Evolutionary conservation across 176 grass and related monocot genomes (phyloP).

Genomic region (Hsuehochloa calcarea): DNA sequence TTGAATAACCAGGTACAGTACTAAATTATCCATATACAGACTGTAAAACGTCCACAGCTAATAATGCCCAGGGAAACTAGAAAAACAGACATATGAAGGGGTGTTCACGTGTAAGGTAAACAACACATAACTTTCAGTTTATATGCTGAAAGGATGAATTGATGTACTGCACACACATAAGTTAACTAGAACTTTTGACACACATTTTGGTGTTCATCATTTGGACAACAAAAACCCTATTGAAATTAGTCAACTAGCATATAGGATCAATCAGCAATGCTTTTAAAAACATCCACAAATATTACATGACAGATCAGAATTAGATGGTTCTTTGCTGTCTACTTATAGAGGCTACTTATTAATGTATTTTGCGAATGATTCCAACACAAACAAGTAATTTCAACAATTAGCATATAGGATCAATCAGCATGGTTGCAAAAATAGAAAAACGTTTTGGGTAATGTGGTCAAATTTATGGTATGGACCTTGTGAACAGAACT

Average conservation of each 20-base stretch:
- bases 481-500: not conserved
- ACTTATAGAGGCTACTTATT: not conserved
- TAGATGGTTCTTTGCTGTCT: not conserved
- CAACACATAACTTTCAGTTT: not conserved
- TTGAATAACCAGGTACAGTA: not conserved
- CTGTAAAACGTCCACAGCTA: not conserved
- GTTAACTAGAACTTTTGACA: not conserved
- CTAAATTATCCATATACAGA: not conserved
- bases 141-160: not conserved
- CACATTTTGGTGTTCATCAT: not conserved
- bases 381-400: not conserved
- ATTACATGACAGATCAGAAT: not conserved
- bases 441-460: not conserved
- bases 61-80: not conserved
- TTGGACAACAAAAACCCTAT: not conserved
- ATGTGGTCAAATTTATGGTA: not conserved
- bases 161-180: not conserved
- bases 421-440: not conserved
- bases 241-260: slow-evolving; percentile 12
- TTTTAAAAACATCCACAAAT: not conserved
- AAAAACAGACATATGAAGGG: slow-evolving; percentile 5
- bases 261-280: slow-evolving; percentile 12
- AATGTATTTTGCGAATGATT: not conserved
- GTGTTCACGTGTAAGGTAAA: not conserved
- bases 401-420: not conserved